Conservation (phyloP, 495 filamentous ascomycete species). For the Talaromyces thailandensis region DNA sequence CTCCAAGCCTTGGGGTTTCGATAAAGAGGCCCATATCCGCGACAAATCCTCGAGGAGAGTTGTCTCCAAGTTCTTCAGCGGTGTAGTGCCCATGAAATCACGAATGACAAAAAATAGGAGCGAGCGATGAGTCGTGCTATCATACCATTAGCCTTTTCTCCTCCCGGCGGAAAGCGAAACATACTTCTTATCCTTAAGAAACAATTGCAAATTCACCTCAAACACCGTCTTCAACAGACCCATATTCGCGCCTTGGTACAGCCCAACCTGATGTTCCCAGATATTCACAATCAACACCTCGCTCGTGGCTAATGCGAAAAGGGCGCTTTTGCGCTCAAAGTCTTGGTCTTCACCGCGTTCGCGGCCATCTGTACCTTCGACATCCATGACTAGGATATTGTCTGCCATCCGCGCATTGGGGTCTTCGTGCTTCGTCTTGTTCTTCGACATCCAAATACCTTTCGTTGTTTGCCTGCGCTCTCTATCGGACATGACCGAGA, state of each 20-base stretch:
- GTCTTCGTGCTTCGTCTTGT: constrained; percentile 49
- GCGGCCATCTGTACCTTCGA: constrained; percentile 94
- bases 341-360: constrained; percentile 97
- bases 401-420: constrained; percentile 64
- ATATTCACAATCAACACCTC: constrained; percentile 98
- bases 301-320: constrained; percentile 94
- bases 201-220: constrained; percentile 94
- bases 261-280: constrained; percentile 96
- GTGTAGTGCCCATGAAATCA: constrained; percentile 87
- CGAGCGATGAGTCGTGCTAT: constrained; percentile 77
- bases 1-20: constrained; percentile 83
- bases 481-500: constrained; percentile 89
- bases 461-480: constrained; percentile 95
- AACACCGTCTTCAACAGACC: constrained; percentile 96
- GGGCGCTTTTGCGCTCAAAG: constrained; percentile 94
- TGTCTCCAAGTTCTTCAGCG: constrained; percentile 75
- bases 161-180: constrained; percentile 14
- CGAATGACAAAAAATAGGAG: constrained; percentile 98
- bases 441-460: constrained; percentile 98
- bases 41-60: constrained; percentile 85
- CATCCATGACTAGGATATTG: constrained; percentile 98
- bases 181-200: constrained; percentile 87
- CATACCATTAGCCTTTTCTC: constrained; percentile 15
- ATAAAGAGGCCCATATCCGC: constrained; percentile 83
- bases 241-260: constrained; percentile 99